Conservation (phyloP, 176 grass and related monocot genomes). For the Tuctoria greenei region DNA sequence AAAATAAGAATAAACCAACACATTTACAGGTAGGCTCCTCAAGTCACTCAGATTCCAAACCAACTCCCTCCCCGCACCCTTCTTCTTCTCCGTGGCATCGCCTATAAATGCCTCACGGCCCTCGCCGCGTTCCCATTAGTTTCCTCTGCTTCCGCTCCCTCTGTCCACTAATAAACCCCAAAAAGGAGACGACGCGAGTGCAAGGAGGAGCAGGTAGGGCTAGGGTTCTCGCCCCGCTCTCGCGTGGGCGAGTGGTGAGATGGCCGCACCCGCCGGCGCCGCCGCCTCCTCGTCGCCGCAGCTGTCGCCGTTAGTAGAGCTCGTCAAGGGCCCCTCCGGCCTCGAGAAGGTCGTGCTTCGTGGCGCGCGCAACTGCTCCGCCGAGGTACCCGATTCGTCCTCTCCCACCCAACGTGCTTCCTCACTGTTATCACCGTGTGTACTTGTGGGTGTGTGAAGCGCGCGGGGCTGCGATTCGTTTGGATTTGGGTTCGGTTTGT, state of each 20-base stretch:
- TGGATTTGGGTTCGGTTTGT: slow-evolving; percentile 15
- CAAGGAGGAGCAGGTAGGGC: slow-evolving; percentile 23
- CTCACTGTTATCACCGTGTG: background rate
- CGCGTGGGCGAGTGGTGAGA: slow-evolving; percentile 29
- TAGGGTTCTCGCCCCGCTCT: slow-evolving; percentile 8
- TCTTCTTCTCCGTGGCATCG: slow-evolving; percentile 29
- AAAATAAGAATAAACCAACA: background rate
- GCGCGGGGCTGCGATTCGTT: slow-evolving; percentile 21
- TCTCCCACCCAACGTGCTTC: background rate
- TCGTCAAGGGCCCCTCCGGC: slow-evolving; percentile 45
- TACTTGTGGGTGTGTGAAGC: background rate
- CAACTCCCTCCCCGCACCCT: background rate
- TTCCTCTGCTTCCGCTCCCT: slow-evolving; percentile 23
- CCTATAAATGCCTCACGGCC: slow-evolving; percentile 34
- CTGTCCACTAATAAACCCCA: slow-evolving; percentile 34
- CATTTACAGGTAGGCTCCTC: background rate
- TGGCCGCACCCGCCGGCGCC: slow-evolving; percentile 36
- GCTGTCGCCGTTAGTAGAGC: slow-evolving; percentile 34
- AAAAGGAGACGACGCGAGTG: slow-evolving; percentile 4
- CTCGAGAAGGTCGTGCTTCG: slow-evolving; percentile 56
- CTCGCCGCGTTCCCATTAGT: slow-evolving; percentile 26
- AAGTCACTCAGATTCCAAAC: background rate
- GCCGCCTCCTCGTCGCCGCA: background rate
- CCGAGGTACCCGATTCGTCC: slow-evolving; percentile 41
- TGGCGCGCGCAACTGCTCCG: slow-evolving; percentile 41